Conservation (phyloP, 306 rosid species). For the Acmispon strigosus region DNA sequence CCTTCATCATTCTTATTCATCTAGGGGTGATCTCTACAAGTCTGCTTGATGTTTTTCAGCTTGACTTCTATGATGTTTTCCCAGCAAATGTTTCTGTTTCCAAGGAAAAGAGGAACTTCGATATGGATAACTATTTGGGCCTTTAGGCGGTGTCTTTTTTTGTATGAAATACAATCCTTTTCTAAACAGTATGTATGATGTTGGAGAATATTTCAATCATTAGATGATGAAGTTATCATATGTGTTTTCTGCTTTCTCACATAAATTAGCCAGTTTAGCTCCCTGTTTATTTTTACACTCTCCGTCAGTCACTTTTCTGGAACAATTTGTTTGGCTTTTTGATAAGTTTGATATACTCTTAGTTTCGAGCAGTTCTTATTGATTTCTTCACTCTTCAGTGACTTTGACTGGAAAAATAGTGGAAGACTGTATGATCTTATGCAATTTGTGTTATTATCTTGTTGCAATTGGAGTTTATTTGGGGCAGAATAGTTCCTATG, state of each 20-base stretch:
- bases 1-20: neutral
- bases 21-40: neutral
- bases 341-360: neutral
- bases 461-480: neutral
- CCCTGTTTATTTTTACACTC: neutral
- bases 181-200: neutral
- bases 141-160: neutral
- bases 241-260: slow-evolving; percentile 2
- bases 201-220: neutral
- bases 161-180: slow-evolving; percentile 13
- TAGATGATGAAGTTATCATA: slow-evolving; percentile 1
- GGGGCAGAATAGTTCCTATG: neutral
- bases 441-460: neutral
- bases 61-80: neutral
- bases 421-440: neutral
- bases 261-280: neutral
- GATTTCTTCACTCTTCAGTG: neutral
- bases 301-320: neutral
- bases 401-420: slow-evolving; percentile 2
- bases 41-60: slow-evolving; percentile 10
- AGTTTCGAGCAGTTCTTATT: slow-evolving; percentile 1
- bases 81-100: neutral
- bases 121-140: slow-evolving; percentile 12
- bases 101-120: neutral
- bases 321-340: neutral